Evolutionary conservation across 176 grass and related monocot genomes (phyloP).

Genomic region (Chrysopogon serrulatus): DNA sequence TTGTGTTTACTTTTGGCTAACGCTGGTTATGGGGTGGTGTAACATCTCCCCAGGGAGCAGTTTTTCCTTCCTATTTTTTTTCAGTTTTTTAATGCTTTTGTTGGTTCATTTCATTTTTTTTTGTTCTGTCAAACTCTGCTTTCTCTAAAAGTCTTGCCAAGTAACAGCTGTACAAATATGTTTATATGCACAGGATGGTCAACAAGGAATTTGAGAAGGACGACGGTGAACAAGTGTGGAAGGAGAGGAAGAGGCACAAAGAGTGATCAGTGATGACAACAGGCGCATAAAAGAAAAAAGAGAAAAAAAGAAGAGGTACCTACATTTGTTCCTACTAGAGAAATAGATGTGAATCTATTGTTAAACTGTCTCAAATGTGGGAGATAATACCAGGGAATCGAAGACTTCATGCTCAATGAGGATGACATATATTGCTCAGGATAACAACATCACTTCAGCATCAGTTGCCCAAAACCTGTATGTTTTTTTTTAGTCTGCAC

Average conservation of each 20-base stretch:
- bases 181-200: conserved; percentile 59
- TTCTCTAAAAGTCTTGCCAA: not conserved
- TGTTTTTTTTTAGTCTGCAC: not conserved
- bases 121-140: too few relatives aligned
- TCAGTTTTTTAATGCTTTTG: too few relatives aligned
- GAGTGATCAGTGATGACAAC: too few relatives aligned
- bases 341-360: not conserved
- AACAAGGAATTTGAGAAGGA: conserved; percentile 75
- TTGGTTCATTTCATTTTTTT: too few relatives aligned
- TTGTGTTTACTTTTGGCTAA: too few relatives aligned
- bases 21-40: too few relatives aligned
- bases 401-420: conserved; percentile 81
- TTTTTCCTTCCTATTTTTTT: too few relatives aligned
- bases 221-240: not conserved
- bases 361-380: conserved; percentile 25
- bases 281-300: too few relatives aligned
- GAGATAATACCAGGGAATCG: conserved; percentile 57
- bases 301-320: conserved; percentile 43
- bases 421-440: conserved; percentile 98
- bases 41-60: too few relatives aligned
- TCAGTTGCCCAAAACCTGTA: conserved; percentile 77
- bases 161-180: not conserved
- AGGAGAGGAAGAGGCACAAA: too few relatives aligned
- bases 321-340: too few relatives aligned
- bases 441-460: conserved; percentile 88